Percentiles rank a stretch among this genome's conserved stretches.
Conservation (phyloP, 257 asterid genomes). For the Primulina eburnea region DNA sequence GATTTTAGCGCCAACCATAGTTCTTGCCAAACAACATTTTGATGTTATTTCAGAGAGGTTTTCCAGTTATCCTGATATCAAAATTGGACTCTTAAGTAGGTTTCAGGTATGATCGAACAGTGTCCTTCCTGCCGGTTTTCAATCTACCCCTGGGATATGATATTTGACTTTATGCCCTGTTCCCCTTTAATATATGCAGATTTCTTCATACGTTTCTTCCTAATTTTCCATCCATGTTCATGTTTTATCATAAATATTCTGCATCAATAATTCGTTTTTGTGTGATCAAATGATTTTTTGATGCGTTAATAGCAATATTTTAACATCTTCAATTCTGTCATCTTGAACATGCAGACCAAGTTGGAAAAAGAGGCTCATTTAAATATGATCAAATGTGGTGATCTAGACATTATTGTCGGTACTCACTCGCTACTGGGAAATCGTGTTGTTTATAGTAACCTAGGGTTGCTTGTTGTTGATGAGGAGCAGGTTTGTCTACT, state of each 20-base stretch:
- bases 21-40: conserved; percentile 92
- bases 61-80: conserved; percentile 57
- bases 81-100: conserved; percentile 86
- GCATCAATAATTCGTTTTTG: neutral
- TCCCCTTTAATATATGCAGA: conserved; percentile 13
- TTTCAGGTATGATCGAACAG: conserved; percentile 71
- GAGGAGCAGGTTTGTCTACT: conserved; percentile 83
- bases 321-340: conserved; percentile 28
- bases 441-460: conserved; percentile 83
- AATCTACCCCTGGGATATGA: conserved; percentile 15
- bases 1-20: conserved; percentile 95
- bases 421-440: conserved; percentile 90
- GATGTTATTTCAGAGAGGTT: conserved; percentile 86
- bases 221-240: conserved; percentile 11
- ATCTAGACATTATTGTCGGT: conserved; percentile 81
- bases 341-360: conserved; percentile 65
- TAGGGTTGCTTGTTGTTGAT: conserved; percentile 95
- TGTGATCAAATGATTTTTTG: too few relatives aligned
- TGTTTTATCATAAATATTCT: neutral
- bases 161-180: conserved; percentile 4
- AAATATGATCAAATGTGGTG: conserved; percentile 76
- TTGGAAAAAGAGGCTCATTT: conserved; percentile 75
- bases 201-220: conserved; percentile 5
- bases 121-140: conserved; percentile 15
- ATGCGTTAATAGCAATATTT: neutral